Base-by-base conservation (phyloP, 371 early-diverging fungal species). In the Mucor sp. region DNA sequence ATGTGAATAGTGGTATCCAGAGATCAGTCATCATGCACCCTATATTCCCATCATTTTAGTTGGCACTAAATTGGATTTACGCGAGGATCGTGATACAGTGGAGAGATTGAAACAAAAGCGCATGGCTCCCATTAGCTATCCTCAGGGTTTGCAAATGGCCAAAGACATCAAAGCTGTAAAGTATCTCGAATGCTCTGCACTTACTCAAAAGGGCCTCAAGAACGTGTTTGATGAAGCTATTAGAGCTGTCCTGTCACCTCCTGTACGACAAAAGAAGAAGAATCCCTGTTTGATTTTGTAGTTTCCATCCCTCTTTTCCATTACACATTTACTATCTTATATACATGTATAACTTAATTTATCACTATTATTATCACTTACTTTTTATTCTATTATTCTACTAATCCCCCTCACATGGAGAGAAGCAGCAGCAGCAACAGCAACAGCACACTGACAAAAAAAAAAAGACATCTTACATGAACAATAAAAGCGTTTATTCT, bases 221-320 rank as follows among this genome's bases (percentile, higher is more conserved):
- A 95, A 93, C 73, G 98, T 98, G 64, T 99, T 99, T 89, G 98
- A 99, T 78, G 94, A 95, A 74, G 98, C 97, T 43, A 98, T 97
- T 69, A 90, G 98, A 56, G 98, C 98, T n/a, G 98, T 94, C 14
- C 82, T 97, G 67, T 80, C 84, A 65, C 92, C 93, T 30, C 79
- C 84, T 41, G 79, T 82, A 71, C 79, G 84, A 55, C 80, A 79
- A 58, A 90, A 79, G 71, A 82, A 80, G 72, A 77, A 78, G 63
- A 92, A 90, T 82, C 85, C 82, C 76, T 93, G 93, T 80, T 60
- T 88, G 57, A 84, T 93, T 64, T 85, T 92, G 71, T 93, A 89
- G 62, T 55, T 43, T 44, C 35, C 17, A 17, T 44, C 14, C 41
- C 28, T 7, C 28, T 7, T 41, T 39, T 47, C 27, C 19, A 27